These are phyloP conservation scores for Trichosporon coremiiforme DNA, from an alignment of 1,284 basidiomycete species.

Conservation along the genomic window DNA sequence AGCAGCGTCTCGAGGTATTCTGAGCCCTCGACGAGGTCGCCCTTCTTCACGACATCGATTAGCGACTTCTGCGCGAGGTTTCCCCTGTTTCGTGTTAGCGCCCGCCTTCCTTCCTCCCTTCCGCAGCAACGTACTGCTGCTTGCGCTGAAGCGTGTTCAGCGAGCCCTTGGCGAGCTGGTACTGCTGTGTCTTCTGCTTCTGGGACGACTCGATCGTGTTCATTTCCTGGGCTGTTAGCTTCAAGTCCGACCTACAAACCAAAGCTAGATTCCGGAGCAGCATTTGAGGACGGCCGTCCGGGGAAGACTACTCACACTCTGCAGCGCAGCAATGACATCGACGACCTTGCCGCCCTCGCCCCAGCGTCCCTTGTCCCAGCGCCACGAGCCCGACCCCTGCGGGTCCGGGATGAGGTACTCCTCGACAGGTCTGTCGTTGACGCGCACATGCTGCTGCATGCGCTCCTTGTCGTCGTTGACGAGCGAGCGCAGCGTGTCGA, in stretches of 20 bases:
- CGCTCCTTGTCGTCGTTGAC: slow-evolving; percentile 85
- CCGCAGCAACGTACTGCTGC: slow-evolving; percentile 68
- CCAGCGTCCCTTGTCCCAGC: slow-evolving; percentile 88
- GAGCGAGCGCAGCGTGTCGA: slow-evolving; percentile 89
- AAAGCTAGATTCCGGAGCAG: background rate
- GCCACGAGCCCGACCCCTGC: slow-evolving; percentile 58
- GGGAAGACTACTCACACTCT: slow-evolving; percentile 2
- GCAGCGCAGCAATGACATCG: slow-evolving; percentile 73
- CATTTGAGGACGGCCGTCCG: too few species aligned
- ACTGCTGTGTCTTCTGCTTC: slow-evolving; percentile 86
- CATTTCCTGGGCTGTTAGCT: slow-evolving; percentile 68
- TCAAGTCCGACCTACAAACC: too few species aligned
- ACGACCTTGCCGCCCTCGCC: slow-evolving; percentile 73
- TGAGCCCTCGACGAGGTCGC: slow-evolving; percentile 74
- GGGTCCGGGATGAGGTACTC: slow-evolving; percentile 65
- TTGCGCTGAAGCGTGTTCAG: slow-evolving; percentile 92
- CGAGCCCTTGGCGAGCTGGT: slow-evolving; percentile 92
- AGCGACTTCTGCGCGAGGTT: slow-evolving; percentile 89
- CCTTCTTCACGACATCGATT: slow-evolving; percentile 78
- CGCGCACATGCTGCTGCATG: slow-evolving; percentile 71
- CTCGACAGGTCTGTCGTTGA: slow-evolving; percentile 80
- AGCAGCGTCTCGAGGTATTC: slow-evolving; percentile 93
- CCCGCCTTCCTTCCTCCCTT: slow-evolving; percentile 17
- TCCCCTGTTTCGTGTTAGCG: slow-evolving; percentile 64
- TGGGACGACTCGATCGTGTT: slow-evolving; percentile 82